Conservation (phyloP, 1,139 yeast species). For the Nakaseomyces delphensis region DNA sequence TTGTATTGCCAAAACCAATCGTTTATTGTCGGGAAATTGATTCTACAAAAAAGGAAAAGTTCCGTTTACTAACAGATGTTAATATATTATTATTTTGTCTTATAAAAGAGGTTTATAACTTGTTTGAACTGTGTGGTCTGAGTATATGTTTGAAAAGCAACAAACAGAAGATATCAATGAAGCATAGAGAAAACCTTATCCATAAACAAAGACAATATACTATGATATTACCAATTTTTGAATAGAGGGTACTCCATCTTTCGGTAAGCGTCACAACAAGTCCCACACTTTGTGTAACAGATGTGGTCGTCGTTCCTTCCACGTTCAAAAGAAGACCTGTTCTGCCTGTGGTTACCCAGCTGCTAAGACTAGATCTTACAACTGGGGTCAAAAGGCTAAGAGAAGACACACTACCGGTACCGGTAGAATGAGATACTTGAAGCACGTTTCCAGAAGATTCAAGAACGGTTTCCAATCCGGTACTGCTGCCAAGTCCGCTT, state of each 20-base stretch:
- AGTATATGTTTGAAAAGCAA: too few relatives aligned
- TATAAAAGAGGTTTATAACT: too few relatives aligned
- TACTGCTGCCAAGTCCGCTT: slow-evolving; percentile 39
- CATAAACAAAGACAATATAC: not conserved
- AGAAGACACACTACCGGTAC: slow-evolving; percentile 99
- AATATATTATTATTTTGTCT: too few relatives aligned
- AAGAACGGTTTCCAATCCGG: slow-evolving; percentile 98
- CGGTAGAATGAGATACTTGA: slow-evolving; percentile 98
- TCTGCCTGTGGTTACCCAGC: slow-evolving; percentile 99
- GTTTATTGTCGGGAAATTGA: too few relatives aligned
- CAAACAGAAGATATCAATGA: not conserved
- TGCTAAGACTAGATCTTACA: slow-evolving; percentile 96
- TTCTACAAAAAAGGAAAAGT: too few relatives aligned
- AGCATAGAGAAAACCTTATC: not conserved
- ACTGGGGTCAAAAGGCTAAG: slow-evolving; percentile 99
- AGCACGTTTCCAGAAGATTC: slow-evolving; percentile 95
- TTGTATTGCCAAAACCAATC: too few relatives aligned
- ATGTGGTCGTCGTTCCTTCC: slow-evolving; percentile 99
- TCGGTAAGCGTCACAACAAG: slow-evolving; percentile 99
- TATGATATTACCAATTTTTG: not conserved
- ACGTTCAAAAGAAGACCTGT: slow-evolving; percentile 98
- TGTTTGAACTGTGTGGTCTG: too few relatives aligned
- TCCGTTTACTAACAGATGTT: too few relatives aligned
- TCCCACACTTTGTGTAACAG: slow-evolving; percentile 99
- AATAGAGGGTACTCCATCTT: slow-evolving; percentile 99